Conservation (phyloP, 2,329 filamentous ascomycete genomes). For the Neonectria ditissima region DNA sequence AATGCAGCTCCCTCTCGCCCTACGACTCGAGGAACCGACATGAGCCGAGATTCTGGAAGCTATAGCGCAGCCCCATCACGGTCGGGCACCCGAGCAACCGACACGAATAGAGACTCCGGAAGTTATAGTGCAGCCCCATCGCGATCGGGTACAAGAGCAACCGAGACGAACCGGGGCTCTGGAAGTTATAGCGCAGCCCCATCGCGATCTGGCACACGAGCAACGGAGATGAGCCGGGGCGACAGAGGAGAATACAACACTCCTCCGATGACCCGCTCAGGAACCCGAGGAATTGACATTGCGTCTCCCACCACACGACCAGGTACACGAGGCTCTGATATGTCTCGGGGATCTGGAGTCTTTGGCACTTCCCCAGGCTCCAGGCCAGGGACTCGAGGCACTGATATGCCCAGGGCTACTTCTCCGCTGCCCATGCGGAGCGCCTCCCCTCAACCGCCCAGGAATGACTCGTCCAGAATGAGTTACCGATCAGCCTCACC, state of each 20-base stretch:
- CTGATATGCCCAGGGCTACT: conserved; percentile 68
- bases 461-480: conserved; percentile 57
- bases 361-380: conserved; percentile 57
- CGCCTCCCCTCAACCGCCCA: conserved; percentile 71
- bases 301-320: conserved; percentile 58
- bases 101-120: conserved; percentile 27
- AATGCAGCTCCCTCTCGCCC: conserved; percentile 46
- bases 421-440: conserved; percentile 78
- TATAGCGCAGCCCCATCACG: conserved; percentile 40
- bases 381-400: conserved; percentile 69
- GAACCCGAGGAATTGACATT: conserved; percentile 40
- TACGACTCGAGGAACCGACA: conserved; percentile 32
- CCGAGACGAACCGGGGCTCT: conserved; percentile 28
- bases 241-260: conserved; percentile 26
- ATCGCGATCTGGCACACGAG: conserved; percentile 39
- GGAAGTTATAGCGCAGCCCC: conserved; percentile 38
- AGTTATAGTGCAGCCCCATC: conserved; percentile 40
- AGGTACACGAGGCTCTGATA: conserved; percentile 50
- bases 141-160: conserved; percentile 39
- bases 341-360: conserved; percentile 43
- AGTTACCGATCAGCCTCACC: conserved; percentile 67
- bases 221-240: conserved; percentile 35
- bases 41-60: conserved; percentile 25
- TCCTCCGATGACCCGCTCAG: conserved; percentile 39
- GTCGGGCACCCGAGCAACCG: conserved; percentile 38